phyloP scores from a whole-genome alignment of 805 yeast genomes.

The Monosporozyma unispora region DNA sequence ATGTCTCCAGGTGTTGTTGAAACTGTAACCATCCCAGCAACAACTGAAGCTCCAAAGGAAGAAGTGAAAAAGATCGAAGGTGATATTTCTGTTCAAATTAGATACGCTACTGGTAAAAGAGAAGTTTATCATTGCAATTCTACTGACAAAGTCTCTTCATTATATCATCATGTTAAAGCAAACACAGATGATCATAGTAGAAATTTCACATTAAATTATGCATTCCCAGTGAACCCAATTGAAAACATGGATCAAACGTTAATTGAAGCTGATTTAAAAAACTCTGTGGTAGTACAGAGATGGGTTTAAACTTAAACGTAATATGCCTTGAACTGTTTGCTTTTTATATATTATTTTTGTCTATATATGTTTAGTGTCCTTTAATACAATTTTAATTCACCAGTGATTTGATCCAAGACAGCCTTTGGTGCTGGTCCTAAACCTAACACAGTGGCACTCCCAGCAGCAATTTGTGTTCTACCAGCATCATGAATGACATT shows the following conservation, averaged over 20 bases:
- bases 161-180: conserved; percentile 59
- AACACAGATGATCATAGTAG: conserved; percentile 37
- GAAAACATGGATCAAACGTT: conserved; percentile 49
- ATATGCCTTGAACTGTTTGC: neutral
- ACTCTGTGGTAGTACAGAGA: conserved; percentile 85
- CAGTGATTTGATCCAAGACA: conserved; percentile 73
- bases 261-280: conserved; percentile 64
- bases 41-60: conserved; percentile 17
- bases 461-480: conserved; percentile 91
- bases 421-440: conserved; percentile 91
- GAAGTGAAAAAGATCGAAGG: conserved; percentile 33
- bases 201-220: conserved; percentile 58
- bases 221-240: conserved; percentile 75
- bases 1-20: conserved; percentile 8
- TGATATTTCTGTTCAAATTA: conserved; percentile 68
- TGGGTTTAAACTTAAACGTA: conserved; percentile 44
- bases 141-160: conserved; percentile 50
- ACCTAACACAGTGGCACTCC: conserved; percentile 93
- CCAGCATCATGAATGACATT: conserved; percentile 92
- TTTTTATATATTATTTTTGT: neutral
- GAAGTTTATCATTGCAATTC: conserved; percentile 55
- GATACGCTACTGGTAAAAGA: conserved; percentile 76
- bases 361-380: neutral
- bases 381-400: conserved; percentile 64
- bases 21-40: conserved; percentile 9